Evolutionary conservation across 2,329 filamentous ascomycete genomes (phyloP).

Genomic region (Fusarium sp.): DNA sequence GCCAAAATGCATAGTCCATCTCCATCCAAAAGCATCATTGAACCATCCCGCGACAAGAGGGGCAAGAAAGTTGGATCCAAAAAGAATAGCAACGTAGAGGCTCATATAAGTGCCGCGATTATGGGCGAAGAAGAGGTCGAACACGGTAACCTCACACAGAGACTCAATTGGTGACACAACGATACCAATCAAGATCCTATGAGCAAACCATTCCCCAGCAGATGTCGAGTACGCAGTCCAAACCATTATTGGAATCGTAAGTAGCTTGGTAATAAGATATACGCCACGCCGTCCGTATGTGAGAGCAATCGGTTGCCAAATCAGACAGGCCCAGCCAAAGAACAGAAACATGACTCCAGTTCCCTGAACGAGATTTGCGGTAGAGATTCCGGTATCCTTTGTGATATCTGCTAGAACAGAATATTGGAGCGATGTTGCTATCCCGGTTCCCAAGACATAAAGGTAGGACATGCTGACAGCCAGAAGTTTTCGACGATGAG

Average conservation of each 20-base stretch:
- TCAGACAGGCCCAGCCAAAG: not conserved
- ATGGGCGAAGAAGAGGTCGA: slow-evolving; percentile 9
- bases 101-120: slow-evolving; percentile 7
- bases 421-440: slow-evolving; percentile 1
- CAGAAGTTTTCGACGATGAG: not conserved
- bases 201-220: not conserved
- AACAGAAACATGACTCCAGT: slow-evolving; percentile 7
- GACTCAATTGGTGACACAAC: not conserved
- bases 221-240: slow-evolving; percentile 1
- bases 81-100: not conserved
- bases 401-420: slow-evolving; percentile 6
- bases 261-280: not conserved
- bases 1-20: not conserved
- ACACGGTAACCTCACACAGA: not conserved
- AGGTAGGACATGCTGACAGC: slow-evolving; percentile 5
- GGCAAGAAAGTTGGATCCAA: slow-evolving; percentile 3
- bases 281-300: slow-evolving; percentile 2
- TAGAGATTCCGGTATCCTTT: slow-evolving; percentile 2
- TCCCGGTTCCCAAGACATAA: slow-evolving; percentile 2
- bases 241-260: slow-evolving; percentile 1
- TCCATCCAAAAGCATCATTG: not conserved
- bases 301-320: not conserved
- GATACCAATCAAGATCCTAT: not conserved
- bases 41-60: slow-evolving; percentile 1
- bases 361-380: not conserved